These are phyloP conservation scores for Capsicum rhomboideum DNA, from an alignment of 257 asterid genomes.

Conservation along the genomic window DNA sequence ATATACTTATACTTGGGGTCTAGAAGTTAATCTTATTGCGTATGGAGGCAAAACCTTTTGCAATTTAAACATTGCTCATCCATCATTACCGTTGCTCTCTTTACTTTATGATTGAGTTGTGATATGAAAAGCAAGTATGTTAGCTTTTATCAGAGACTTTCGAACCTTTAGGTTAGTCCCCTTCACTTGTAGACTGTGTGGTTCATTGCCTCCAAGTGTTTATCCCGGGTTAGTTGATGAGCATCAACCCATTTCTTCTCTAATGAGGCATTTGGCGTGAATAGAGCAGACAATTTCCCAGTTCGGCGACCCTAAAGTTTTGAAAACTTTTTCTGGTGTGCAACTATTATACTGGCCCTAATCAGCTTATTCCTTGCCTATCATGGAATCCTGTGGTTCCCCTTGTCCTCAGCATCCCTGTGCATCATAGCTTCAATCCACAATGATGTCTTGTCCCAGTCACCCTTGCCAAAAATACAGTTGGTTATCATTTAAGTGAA, in stretches of 20 bases:
- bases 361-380: background rate
- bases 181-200: background rate
- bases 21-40: slow-evolving; percentile 2
- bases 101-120: background rate
- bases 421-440: background rate
- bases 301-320: background rate
- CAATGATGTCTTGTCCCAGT: background rate
- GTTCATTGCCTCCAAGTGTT: background rate
- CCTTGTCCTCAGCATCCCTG: background rate
- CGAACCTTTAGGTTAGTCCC: background rate
- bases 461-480: background rate
- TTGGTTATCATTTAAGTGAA: background rate
- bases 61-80: background rate
- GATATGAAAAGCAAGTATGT: background rate
- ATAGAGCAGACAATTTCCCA: background rate
- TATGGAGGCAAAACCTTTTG: background rate
- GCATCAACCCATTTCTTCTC: background rate
- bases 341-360: background rate
- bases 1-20: background rate
- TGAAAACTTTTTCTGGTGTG: background rate
- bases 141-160: background rate
- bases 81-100: background rate
- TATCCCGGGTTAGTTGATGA: background rate
- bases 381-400: background rate
- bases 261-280: background rate